These are phyloP conservation scores for Escallonia herrerae DNA, from an alignment of 129 eudicot genomes.

Conservation along the genomic window DNA sequence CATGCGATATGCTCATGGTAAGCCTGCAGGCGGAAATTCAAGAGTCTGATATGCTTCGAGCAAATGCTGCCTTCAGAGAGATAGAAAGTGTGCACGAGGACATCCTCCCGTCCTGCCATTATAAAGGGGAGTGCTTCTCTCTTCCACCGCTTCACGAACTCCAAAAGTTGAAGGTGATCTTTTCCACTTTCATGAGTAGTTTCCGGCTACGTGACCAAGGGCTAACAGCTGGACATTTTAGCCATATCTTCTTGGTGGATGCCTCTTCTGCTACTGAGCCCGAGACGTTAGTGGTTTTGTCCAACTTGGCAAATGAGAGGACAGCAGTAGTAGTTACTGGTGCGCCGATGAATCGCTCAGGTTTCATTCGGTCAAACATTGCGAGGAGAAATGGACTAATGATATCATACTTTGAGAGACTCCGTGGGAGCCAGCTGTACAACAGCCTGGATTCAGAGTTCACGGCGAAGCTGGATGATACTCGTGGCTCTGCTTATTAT, in stretches of 20 bases:
- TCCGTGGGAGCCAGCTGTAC: slow-evolving; percentile 1
- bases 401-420: slow-evolving; percentile 30
- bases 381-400: slow-evolving; percentile 23
- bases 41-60: slow-evolving; percentile 23
- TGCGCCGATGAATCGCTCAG: slow-evolving; percentile 1
- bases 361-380: slow-evolving; percentile 19
- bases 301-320: slow-evolving; percentile 13
- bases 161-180: slow-evolving; percentile 14
- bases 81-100: slow-evolving; percentile 26
- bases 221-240: slow-evolving; percentile 25
- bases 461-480: slow-evolving; percentile 4
- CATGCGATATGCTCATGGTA: slow-evolving; percentile 21
- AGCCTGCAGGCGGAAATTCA: slow-evolving; percentile 12
- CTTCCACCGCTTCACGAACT: slow-evolving; percentile 22
- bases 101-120: slow-evolving; percentile 16
- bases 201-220: slow-evolving; percentile 26
- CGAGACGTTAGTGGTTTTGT: slow-evolving; percentile 27
- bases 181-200: slow-evolving; percentile 25
- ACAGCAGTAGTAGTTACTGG: slow-evolving; percentile 24
- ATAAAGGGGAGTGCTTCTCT: slow-evolving; percentile 17
- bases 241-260: slow-evolving; percentile 30
- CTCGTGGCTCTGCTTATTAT: too few species aligned
- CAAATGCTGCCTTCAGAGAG: slow-evolving; percentile 32
- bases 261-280: slow-evolving; percentile 25
- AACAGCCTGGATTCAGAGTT: slow-evolving; percentile 7